phyloP scores from a whole-genome alignment of 805 yeast genomes.

The Ogataea zsoltii region DNA sequence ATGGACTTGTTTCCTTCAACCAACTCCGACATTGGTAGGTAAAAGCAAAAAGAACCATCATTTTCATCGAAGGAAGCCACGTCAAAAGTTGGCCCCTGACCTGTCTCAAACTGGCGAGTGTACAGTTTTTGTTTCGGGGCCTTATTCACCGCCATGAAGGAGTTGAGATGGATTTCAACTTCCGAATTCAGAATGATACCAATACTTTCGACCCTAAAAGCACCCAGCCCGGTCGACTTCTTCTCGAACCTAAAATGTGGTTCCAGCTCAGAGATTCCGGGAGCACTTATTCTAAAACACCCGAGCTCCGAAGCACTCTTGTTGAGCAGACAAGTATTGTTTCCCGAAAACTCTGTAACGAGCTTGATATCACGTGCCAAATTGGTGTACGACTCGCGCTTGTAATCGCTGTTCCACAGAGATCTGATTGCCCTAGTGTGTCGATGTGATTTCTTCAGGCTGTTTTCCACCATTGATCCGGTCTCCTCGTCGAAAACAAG shows the following conservation, averaged over 20 bases:
- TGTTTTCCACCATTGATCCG: conserved; percentile 12
- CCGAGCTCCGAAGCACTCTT: conserved; percentile 8
- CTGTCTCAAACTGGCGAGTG: conserved; percentile 6
- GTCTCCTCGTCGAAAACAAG: conserved; percentile 10
- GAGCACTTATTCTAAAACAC: background rate
- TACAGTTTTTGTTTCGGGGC: conserved; percentile 9
- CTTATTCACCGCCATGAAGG: conserved; percentile 1
- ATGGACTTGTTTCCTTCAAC: background rate
- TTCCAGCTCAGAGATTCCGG: background rate
- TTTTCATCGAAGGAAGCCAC: conserved; percentile 10
- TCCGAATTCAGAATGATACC: conserved; percentile 6
- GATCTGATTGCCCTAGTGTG: conserved; percentile 6
- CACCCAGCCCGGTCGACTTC: conserved; percentile 19
- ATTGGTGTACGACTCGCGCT: conserved; percentile 3
- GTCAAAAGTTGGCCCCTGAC: conserved; percentile 15
- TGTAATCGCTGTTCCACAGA: conserved; percentile 12
- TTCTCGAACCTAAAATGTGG: conserved; percentile 10
- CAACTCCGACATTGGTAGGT: background rate
- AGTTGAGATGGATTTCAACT: conserved; percentile 8
- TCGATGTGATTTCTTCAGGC: conserved; percentile 9
- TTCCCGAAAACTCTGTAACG: conserved; percentile 5
- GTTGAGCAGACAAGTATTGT: conserved; percentile 1
- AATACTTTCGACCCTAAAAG: conserved; percentile 11
- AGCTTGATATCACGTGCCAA: conserved; percentile 15
- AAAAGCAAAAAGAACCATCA: background rate